A percentile compares a stretch with the other conserved stretches of the same genome.
These are phyloP conservation scores for Meyerozyma carpophila DNA, from an alignment of 1,139 yeast species.

Conservation along the genomic window DNA sequence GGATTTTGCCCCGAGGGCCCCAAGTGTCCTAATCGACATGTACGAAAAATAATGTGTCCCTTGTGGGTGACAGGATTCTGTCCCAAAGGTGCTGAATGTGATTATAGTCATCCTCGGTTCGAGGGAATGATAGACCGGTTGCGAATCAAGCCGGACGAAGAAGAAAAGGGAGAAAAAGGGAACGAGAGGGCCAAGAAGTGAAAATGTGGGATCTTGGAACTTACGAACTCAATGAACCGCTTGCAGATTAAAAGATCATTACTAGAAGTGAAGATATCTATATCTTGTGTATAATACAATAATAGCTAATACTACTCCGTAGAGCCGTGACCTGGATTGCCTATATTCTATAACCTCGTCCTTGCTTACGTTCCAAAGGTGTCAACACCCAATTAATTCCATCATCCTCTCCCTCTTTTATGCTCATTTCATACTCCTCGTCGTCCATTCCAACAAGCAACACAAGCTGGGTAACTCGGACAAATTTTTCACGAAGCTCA, in stretches of 20 bases:
- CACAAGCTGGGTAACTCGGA: conserved; percentile 77
- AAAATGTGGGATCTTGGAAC: neutral
- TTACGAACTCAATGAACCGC: too few relatives aligned
- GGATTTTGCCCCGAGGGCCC: conserved; percentile 97
- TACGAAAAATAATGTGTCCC: conserved; percentile 76
- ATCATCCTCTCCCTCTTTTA: conserved; percentile 30
- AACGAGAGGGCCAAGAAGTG: neutral
- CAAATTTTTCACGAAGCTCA: conserved; percentile 69
- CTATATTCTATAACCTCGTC: conserved; percentile 40
- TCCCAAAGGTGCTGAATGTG: conserved; percentile 67
- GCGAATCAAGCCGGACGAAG: conserved; percentile 45
- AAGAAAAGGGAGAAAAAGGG: neutral
- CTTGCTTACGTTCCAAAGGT: conserved; percentile 63
- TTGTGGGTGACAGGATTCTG: conserved; percentile 87
- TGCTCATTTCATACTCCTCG: conserved; percentile 52
- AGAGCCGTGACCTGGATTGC: neutral
- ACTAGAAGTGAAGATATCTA: neutral
- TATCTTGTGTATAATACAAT: neutral
- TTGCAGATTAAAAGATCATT: too few relatives aligned
- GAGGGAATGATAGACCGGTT: conserved; percentile 40
- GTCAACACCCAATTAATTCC: conserved; percentile 78
- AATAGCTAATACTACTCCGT: neutral
- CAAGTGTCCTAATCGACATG: conserved; percentile 75
- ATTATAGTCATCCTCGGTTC: conserved; percentile 53
- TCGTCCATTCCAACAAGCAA: conserved; percentile 81